Conservation (phyloP, 345 rosid genomes). For the Fremontodendron californicum region DNA sequence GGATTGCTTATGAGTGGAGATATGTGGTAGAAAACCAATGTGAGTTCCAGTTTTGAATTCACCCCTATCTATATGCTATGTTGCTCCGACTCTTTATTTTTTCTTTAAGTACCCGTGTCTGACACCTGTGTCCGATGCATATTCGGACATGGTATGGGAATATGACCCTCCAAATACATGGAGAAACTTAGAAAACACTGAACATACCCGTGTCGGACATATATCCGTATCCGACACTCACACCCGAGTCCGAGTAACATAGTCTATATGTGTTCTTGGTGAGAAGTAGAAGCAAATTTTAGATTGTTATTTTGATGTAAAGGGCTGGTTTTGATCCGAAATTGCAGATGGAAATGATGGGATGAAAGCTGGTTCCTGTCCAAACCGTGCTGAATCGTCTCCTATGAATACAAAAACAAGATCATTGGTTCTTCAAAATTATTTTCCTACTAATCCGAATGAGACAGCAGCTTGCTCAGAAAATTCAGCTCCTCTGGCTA, state of each 20-base stretch:
- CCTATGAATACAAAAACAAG: constrained; percentile 49
- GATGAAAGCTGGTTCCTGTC: constrained; percentile 63
- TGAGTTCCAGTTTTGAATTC: constrained; percentile 29
- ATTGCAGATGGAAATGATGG: constrained; percentile 82
- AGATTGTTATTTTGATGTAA: background rate
- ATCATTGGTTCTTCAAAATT: constrained; percentile 71
- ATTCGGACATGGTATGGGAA: too few relatives aligned
- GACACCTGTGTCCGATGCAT: too few relatives aligned
- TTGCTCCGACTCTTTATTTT: too few relatives aligned
- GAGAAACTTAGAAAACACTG: too few relatives aligned
- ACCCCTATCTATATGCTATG: background rate
- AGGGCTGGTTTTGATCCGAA: constrained; percentile 6
- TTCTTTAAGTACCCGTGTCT: too few relatives aligned
- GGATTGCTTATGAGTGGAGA: constrained; percentile 84
- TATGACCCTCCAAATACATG: too few relatives aligned
- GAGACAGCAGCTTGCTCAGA: constrained; percentile 53
- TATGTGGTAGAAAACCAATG: constrained; percentile 89
- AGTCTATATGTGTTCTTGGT: background rate
- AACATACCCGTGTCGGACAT: too few relatives aligned
- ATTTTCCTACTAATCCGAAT: constrained; percentile 67
- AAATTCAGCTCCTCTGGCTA: constrained; percentile 67
- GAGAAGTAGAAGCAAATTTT: background rate
- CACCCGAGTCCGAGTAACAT: too few relatives aligned
- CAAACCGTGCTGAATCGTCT: constrained; percentile 67
- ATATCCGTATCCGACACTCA: too few relatives aligned